A percentile compares a stretch with the other conserved stretches of the same genome.
phyloP scores from a whole-genome alignment of 169 alveolate genomes.

The Cytauxzoon felis region DNA sequence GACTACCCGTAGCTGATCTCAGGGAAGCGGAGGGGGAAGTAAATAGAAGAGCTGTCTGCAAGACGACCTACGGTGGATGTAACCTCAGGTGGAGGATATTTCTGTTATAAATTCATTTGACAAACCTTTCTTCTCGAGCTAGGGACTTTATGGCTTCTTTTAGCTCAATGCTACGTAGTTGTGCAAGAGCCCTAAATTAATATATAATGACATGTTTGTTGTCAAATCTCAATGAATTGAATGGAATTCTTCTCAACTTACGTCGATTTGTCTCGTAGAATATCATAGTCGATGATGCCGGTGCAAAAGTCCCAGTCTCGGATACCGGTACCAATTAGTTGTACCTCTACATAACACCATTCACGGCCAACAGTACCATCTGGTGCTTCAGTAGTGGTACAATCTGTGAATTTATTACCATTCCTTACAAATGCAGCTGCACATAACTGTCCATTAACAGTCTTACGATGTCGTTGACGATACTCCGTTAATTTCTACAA shows the following conservation, averaged over 20 bases:
- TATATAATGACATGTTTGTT: too few species aligned
- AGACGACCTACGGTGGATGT: too few species aligned
- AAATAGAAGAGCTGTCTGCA: too few species aligned
- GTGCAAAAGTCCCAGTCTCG: conserved; percentile 87
- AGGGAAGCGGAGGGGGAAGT: too few species aligned
- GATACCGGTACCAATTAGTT: conserved; percentile 83
- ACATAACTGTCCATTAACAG: conserved; percentile 85
- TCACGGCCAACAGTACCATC: conserved; percentile 84
- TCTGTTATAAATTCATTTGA: background rate
- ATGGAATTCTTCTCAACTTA: background rate
- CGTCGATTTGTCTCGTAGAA: conserved; percentile 74
- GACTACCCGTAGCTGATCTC: too few species aligned
- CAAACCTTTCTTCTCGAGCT: conserved; percentile 40
- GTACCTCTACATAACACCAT: conserved; percentile 90
- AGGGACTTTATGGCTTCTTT: conserved; percentile 36
- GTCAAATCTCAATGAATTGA: background rate
- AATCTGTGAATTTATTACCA: conserved; percentile 84
- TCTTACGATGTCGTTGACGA: conserved; percentile 85
- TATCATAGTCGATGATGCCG: conserved; percentile 76
- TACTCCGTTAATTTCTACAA: conserved; percentile 82
- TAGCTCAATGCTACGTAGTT: conserved; percentile 35
- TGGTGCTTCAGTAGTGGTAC: conserved; percentile 85
- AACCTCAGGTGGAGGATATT: too few species aligned
- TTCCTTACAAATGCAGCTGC: conserved; percentile 90
- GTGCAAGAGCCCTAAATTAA: conserved; percentile 6